Evolutionary conservation across 192 early-diverging fungal species (phyloP).

Genomic region (Coemansia sp.): DNA sequence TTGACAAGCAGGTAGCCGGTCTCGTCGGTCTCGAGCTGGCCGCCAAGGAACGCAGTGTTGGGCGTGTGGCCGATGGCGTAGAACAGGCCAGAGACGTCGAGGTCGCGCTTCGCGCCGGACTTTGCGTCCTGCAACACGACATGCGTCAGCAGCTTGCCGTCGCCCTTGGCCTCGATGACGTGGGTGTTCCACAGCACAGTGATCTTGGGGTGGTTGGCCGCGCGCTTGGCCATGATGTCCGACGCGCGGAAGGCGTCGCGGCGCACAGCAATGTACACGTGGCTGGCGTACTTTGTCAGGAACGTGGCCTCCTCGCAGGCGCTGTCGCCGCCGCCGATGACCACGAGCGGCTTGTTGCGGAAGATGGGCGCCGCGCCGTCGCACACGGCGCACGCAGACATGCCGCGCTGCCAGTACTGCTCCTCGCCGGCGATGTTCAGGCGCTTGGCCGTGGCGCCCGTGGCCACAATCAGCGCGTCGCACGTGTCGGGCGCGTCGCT

Average conservation of each 20-base stretch:
- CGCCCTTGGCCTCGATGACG: conserved; percentile 84
- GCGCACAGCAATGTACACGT: conserved; percentile 92
- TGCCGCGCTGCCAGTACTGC: conserved; percentile 96
- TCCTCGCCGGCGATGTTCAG: conserved; percentile 89
- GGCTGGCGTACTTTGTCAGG: conserved; percentile 94
- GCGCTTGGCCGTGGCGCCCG: conserved; percentile 98
- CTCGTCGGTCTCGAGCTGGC: conserved; percentile 79
- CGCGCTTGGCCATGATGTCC: conserved; percentile 94
- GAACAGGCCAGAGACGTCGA: conserved; percentile 89
- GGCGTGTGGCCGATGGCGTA: conserved; percentile 98
- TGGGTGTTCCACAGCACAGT: conserved; percentile 89
- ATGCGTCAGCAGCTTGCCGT: conserved; percentile 71
- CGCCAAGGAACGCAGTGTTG: conserved; percentile 72
- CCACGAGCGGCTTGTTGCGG: conserved; percentile 91
- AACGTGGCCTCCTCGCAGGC: conserved; percentile 96
- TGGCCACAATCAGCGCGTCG: conserved; percentile 88
- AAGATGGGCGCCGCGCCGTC: conserved; percentile 98
- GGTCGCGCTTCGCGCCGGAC: conserved; percentile 61
- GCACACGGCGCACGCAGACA: conserved; percentile 98
- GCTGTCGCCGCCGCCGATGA: conserved; percentile 96
- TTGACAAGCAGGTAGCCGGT: conserved; percentile 85
- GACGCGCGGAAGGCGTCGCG: conserved; percentile 95
- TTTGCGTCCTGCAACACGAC: conserved; percentile 77
- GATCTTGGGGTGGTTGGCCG: conserved; percentile 83
- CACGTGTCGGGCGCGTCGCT: conserved; percentile 70